Evolutionary conservation across 805 yeast species (phyloP).

Genomic region (Sugiyamaella marilandica): DNA sequence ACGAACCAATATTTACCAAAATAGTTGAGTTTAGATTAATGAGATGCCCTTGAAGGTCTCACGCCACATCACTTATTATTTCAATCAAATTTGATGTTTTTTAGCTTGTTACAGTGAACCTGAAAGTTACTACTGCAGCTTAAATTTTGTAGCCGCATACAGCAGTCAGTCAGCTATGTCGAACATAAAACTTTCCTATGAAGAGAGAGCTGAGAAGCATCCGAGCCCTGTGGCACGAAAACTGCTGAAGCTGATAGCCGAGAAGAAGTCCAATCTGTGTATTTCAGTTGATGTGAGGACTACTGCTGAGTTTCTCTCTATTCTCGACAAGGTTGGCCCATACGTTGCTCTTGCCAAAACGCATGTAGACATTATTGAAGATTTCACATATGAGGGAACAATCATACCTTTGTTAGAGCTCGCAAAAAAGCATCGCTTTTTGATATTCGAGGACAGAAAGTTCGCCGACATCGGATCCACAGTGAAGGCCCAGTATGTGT

Average conservation of each 20-base stretch:
- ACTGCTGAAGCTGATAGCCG: slow-evolving; percentile 67
- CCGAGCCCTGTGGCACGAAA: slow-evolving; percentile 75
- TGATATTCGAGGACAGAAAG: slow-evolving; percentile 95
- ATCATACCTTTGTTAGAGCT: slow-evolving; percentile 66
- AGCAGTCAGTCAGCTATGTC: neutral
- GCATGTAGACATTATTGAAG: slow-evolving; percentile 89
- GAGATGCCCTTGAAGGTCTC: too few species aligned
- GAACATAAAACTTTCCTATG: slow-evolving; percentile 40
- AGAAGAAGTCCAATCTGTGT: slow-evolving; percentile 82
- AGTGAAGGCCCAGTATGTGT: slow-evolving; percentile 86
- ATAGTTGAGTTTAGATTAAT: too few species aligned
- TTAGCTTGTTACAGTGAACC: too few species aligned
- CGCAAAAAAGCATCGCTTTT: slow-evolving; percentile 75
- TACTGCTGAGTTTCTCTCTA: slow-evolving; percentile 64
- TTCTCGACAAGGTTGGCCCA: slow-evolving; percentile 84
- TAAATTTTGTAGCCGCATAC: too few species aligned
- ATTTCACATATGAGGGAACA: slow-evolving; percentile 77
- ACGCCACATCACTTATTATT: too few species aligned
- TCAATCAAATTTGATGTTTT: too few species aligned
- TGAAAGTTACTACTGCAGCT: too few species aligned
- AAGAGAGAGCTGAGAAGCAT: slow-evolving; percentile 65
- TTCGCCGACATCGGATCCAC: slow-evolving; percentile 99
- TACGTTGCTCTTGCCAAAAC: slow-evolving; percentile 88
- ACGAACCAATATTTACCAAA: too few species aligned
- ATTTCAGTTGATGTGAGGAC: slow-evolving; percentile 89